These are phyloP conservation scores for Trichophyton rubrum DNA, from an alignment of 2,329 filamentous ascomycete species.

Conservation along the genomic window DNA sequence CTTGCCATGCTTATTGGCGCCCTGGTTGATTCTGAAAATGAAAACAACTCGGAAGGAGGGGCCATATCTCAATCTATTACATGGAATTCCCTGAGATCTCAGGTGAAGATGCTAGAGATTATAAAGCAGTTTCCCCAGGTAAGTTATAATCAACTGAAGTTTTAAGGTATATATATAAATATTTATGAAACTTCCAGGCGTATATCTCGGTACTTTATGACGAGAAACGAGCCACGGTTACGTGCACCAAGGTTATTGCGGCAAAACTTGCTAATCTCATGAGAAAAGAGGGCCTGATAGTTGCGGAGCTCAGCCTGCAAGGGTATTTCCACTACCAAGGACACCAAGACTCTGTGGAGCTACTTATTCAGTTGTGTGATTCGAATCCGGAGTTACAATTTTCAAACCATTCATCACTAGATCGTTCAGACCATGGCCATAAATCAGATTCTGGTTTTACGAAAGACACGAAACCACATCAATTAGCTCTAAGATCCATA, in stretches of 20 bases:
- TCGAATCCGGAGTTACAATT: conserved; percentile 21
- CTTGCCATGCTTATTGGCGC: conserved; percentile 30
- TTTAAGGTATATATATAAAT: not conserved
- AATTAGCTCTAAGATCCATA: conserved; percentile 23
- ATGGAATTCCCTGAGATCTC: not conserved
- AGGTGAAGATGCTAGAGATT: conserved; percentile 16
- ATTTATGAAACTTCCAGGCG: conserved; percentile 16
- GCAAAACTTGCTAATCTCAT: conserved; percentile 17
- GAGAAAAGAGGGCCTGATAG: conserved; percentile 18
- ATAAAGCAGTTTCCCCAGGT: conserved; percentile 15
- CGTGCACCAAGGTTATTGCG: conserved; percentile 14
- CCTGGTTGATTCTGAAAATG: conserved; percentile 28
- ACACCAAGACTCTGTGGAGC: conserved; percentile 11
- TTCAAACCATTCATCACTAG: conserved; percentile 20
- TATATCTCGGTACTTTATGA: conserved; percentile 31
- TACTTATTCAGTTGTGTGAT: conserved; percentile 20
- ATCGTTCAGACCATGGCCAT: conserved; percentile 14
- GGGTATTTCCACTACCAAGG: conserved; percentile 24
- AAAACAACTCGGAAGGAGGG: conserved; percentile 11
- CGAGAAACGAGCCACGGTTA: conserved; percentile 28
- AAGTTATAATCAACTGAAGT: not conserved
- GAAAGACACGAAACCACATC: conserved; percentile 20
- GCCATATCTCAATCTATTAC: conserved; percentile 17
- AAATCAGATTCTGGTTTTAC: conserved; percentile 12
- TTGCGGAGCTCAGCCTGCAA: conserved; percentile 20